phyloP scores from a whole-genome alignment of 1,139 yeast species.

The Nadsonia commutata region DNA sequence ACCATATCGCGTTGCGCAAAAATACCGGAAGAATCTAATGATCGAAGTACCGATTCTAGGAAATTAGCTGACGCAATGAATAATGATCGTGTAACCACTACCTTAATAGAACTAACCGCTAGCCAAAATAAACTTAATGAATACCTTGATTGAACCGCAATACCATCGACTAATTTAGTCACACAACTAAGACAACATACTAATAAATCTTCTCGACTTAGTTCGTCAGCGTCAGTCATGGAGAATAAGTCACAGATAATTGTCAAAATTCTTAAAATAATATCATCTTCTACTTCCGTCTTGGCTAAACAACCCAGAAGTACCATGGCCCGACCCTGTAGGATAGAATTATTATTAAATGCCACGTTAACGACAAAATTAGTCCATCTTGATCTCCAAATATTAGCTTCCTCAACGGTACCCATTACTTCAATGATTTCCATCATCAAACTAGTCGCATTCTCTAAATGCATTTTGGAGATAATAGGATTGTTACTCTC shows the following conservation, averaged over 20 bases:
- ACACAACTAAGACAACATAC: constrained; percentile 27
- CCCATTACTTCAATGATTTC: constrained; percentile 44
- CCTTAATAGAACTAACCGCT: constrained; percentile 20
- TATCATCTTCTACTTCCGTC: constrained; percentile 45
- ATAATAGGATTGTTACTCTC: constrained; percentile 18
- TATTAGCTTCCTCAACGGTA: constrained; percentile 30
- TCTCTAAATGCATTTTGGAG: constrained; percentile 41
- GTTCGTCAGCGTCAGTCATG: constrained; percentile 20
- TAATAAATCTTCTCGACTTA: constrained; percentile 19
- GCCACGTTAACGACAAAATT: constrained; percentile 54
- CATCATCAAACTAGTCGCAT: constrained; percentile 46
- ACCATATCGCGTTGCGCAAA: constrained; percentile 15
- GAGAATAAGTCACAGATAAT: constrained; percentile 17
- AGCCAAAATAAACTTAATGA: constrained; percentile 60
- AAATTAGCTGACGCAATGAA: constrained; percentile 4
- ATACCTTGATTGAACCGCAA: constrained; percentile 35
- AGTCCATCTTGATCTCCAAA: constrained; percentile 61
- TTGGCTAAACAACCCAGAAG: constrained; percentile 59
- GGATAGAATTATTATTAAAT: constrained; percentile 38
- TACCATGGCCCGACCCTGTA: constrained; percentile 60
- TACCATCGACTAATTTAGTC: constrained; percentile 49
- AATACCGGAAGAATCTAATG: constrained; percentile 17
- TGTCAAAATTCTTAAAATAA: constrained; percentile 34
- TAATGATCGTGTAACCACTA: constrained; percentile 3
- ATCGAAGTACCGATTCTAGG: constrained; percentile 15